These are phyloP conservation scores for Phytomonas francai DNA, from an alignment of 208 protist species.

Conservation along the genomic window DNA sequence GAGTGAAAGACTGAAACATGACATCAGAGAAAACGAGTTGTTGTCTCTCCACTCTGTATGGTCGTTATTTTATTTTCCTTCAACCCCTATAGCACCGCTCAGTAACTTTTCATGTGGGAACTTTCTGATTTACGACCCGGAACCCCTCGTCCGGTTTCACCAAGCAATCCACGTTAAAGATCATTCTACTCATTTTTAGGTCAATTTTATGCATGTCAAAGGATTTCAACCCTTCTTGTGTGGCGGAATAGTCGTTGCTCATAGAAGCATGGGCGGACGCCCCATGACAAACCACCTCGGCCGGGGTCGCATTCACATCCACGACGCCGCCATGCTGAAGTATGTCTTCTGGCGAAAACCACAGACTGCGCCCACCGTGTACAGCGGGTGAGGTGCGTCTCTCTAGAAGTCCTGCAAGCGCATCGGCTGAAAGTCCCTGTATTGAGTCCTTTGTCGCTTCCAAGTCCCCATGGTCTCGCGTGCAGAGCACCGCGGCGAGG, in stretches of 20 bases:
- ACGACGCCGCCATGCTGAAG: constrained; percentile 47
- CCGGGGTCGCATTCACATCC: constrained; percentile 67
- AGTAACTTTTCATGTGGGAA: not conserved
- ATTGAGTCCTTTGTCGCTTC: constrained; percentile 6
- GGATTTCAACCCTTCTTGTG: too few species aligned
- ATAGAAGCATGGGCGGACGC: too few species aligned
- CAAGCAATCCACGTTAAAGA: constrained; percentile 61
- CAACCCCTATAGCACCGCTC: too few species aligned
- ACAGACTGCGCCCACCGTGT: constrained; percentile 32
- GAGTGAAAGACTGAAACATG: constrained; percentile 6
- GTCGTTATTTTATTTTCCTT: not conserved
- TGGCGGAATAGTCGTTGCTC: too few species aligned
- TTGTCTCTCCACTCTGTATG: not conserved
- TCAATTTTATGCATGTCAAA: not conserved
- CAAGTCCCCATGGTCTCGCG: not conserved
- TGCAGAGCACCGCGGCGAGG: not conserved
- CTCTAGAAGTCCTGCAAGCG: constrained; percentile 7
- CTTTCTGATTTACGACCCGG: constrained; percentile 13
- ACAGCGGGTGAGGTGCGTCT: constrained; percentile 11
- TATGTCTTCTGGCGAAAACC: constrained; percentile 63
- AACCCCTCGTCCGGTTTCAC: constrained; percentile 37
- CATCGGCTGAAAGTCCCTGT: constrained; percentile 4
- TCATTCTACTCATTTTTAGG: not conserved
- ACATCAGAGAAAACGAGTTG: not conserved
- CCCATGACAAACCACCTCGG: constrained; percentile 21